A percentile compares a stretch with the other conserved stretches of the same genome.
These are phyloP conservation scores for Chaetomium globosum DNA, from an alignment of 2,329 filamentous ascomycete species.

Conservation along the genomic window DNA sequence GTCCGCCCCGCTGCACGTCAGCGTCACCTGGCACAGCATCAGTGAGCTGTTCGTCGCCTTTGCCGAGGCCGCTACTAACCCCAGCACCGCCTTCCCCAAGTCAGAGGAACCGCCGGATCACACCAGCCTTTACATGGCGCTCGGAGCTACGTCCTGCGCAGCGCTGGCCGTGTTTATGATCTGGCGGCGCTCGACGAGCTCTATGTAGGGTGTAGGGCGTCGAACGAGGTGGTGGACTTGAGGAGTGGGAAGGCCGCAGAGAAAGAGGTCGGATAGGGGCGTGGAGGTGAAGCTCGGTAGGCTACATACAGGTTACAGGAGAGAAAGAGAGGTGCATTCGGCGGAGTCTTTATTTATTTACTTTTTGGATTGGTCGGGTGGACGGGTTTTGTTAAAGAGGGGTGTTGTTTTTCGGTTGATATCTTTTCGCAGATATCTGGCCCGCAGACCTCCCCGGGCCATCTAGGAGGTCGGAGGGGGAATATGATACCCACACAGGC, in stretches of 20 bases:
- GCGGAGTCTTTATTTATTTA: conserved; percentile 19
- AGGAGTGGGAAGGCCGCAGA: background rate
- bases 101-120: conserved; percentile 85
- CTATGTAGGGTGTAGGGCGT: conserved; percentile 18
- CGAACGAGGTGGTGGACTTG: background rate
- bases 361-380: conserved; percentile 9
- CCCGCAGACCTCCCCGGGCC: background rate
- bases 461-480: conserved; percentile 1
- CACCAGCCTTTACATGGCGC: conserved; percentile 80
- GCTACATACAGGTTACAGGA: background rate
- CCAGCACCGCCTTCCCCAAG: conserved; percentile 85
- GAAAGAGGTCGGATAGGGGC: background rate
- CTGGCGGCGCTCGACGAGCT: conserved; percentile 58
- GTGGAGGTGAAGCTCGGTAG: background rate
- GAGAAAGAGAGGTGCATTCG: conserved; percentile 15
- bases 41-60: conserved; percentile 90
- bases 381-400: background rate
- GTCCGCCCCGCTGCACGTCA: conserved; percentile 90
- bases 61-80: conserved; percentile 88
- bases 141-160: conserved; percentile 71
- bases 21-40: conserved; percentile 91
- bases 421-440: background rate
- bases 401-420: background rate
- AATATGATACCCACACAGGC: conserved; percentile 29
- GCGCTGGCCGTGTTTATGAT: conserved; percentile 67